A percentile compares a stretch with the other conserved stretches of the same genome.
Evolutionary conservation across 371 early-diverging fungal genomes (phyloP).

Genomic region (Mortierella sp.): DNA sequence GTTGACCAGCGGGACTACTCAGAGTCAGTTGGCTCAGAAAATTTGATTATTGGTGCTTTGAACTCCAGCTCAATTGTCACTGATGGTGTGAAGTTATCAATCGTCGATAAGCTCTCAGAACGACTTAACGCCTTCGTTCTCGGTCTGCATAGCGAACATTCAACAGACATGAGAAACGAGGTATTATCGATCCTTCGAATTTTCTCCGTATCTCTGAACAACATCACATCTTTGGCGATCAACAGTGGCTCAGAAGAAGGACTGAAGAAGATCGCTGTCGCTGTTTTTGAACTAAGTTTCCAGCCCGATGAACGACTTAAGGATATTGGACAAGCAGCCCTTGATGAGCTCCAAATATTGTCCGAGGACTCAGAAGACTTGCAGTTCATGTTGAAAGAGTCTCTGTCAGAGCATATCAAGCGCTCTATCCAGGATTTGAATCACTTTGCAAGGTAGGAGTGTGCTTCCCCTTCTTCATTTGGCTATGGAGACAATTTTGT

Average conservation of each 20-base stretch:
- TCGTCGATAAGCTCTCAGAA: constrained; percentile 32
- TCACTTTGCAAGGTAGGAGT: constrained; percentile 56
- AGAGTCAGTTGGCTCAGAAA: constrained; percentile 9
- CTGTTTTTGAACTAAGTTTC: constrained; percentile 37
- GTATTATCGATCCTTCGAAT: constrained; percentile 24
- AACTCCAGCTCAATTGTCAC: constrained; percentile 16
- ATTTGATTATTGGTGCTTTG: constrained; percentile 17
- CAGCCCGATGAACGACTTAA: constrained; percentile 27
- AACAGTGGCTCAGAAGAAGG: constrained; percentile 17
- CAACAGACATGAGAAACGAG: constrained; percentile 17
- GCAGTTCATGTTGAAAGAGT: constrained; percentile 26
- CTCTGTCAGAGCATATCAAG: constrained; percentile 56
- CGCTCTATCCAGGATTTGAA: constrained; percentile 57
- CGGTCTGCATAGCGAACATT: constrained; percentile 15
- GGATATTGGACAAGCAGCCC: constrained; percentile 18
- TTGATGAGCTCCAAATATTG: constrained; percentile 31
- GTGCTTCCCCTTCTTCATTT: background rate
- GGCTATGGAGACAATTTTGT: background rate
- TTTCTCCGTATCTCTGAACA: constrained; percentile 9
- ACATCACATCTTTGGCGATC: constrained; percentile 26
- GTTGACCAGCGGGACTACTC: constrained; percentile 26
- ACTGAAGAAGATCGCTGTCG: constrained; percentile 24
- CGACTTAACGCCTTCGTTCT: constrained; percentile 30
- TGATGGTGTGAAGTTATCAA: constrained; percentile 18
- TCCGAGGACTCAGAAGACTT: constrained; percentile 29